These are phyloP conservation scores for Salvia miltiorrhiza DNA, from an alignment of 257 asterid genomes.

Conservation along the genomic window DNA sequence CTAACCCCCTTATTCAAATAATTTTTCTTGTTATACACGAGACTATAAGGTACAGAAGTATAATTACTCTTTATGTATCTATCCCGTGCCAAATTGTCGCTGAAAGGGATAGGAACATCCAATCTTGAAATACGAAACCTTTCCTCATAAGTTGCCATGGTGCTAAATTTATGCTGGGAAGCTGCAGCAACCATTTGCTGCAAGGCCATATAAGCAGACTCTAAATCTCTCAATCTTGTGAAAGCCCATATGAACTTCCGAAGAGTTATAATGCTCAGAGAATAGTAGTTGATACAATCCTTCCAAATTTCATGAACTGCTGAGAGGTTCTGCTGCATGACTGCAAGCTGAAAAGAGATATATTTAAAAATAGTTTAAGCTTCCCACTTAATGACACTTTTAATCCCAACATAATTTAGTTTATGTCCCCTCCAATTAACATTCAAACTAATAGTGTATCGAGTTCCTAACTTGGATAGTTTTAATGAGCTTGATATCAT, in stretches of 20 bases:
- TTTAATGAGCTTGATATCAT: too few species aligned
- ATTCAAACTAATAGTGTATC: conserved; percentile 7
- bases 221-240: conserved; percentile 67
- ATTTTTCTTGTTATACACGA: conserved; percentile 25
- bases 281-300: conserved; percentile 53
- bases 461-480: too few species aligned
- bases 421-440: background rate
- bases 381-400: conserved; percentile 11
- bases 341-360: conserved; percentile 80
- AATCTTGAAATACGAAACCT: conserved; percentile 37
- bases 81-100: conserved; percentile 25
- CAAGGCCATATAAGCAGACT: conserved; percentile 63
- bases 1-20: conserved; percentile 20
- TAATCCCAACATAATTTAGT: background rate
- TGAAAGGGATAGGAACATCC: conserved; percentile 69
- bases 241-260: conserved; percentile 69
- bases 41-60: conserved; percentile 22
- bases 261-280: conserved; percentile 52
- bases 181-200: conserved; percentile 64
- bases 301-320: conserved; percentile 74
- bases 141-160: conserved; percentile 50
- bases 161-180: conserved; percentile 28
- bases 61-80: conserved; percentile 16
- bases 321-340: conserved; percentile 59
- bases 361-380: conserved; percentile 24